Percentiles rank a stretch among this genome's conserved stretches.
These are phyloP conservation scores for Suillus sp. DNA, from an alignment of 768 basidiomycete genomes.

Conservation along the genomic window DNA sequence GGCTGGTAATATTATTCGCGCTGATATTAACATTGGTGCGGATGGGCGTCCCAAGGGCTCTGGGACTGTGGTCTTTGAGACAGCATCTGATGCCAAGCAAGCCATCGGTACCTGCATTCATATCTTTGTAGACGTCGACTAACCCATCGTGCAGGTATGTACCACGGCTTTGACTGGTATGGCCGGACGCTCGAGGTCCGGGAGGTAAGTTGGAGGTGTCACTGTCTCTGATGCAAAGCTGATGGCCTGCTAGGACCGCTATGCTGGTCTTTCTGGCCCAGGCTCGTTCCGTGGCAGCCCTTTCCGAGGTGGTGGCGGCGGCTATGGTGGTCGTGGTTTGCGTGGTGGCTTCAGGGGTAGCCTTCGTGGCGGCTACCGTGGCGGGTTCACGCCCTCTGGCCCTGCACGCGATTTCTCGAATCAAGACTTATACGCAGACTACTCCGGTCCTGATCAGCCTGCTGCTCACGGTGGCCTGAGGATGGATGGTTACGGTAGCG, in stretches of 20 bases:
- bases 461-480: constrained; percentile 38
- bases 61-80: constrained; percentile 96
- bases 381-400: constrained; percentile 51
- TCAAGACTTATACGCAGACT: constrained; percentile 90
- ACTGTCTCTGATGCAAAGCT: not conserved
- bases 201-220: constrained; percentile 56
- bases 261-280: constrained; percentile 79
- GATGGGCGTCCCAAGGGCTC: constrained; percentile 95
- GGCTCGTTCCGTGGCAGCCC: constrained; percentile 54
- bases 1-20: constrained; percentile 92
- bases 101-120: constrained; percentile 75
- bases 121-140: not conserved
- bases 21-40: constrained; percentile 92
- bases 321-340: constrained; percentile 49
- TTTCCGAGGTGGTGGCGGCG: constrained; percentile 26
- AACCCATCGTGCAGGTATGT: constrained; percentile 66
- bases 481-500: constrained; percentile 40
- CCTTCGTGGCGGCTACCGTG: constrained; percentile 56
- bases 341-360: constrained; percentile 56
- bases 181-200: constrained; percentile 94
- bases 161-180: constrained; percentile 97
- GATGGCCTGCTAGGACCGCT: constrained; percentile 68
- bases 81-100: constrained; percentile 84
- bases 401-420: constrained; percentile 75
- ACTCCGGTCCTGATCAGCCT: constrained; percentile 82